These are phyloP conservation scores for Chrysoporthe austroafricana DNA, from an alignment of 2,329 filamentous ascomycete species.

Conservation along the genomic window DNA sequence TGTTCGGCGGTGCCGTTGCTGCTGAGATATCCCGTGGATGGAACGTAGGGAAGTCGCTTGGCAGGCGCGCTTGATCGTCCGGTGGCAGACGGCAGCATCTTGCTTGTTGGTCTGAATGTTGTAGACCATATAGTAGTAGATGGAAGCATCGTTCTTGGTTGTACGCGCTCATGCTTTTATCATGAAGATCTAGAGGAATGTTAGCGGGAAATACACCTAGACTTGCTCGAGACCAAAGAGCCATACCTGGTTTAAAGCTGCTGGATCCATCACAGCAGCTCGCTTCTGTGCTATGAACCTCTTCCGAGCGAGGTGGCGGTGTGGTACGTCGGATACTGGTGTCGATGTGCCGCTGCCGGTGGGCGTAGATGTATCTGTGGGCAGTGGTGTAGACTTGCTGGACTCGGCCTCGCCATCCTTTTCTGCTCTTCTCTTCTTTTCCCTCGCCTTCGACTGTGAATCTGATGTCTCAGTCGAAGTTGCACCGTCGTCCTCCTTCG, in stretches of 20 bases:
- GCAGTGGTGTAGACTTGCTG: constrained; percentile 45
- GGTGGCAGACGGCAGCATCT: not conserved
- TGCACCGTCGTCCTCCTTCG: constrained; percentile 40
- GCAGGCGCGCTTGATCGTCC: not conserved
- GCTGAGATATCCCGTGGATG: not conserved
- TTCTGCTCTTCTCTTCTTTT: constrained; percentile 33
- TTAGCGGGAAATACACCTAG: constrained; percentile 26
- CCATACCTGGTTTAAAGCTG: constrained; percentile 82
- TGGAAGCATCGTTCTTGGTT: constrained; percentile 9
- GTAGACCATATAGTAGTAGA: constrained; percentile 17
- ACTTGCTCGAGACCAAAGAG: not conserved
- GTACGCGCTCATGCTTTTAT: constrained; percentile 50
- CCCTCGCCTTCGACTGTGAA: constrained; percentile 26
- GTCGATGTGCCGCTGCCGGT: constrained; percentile 43
- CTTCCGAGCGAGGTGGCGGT: constrained; percentile 74
- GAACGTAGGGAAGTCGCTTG: not conserved
- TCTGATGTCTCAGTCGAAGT: constrained; percentile 31
- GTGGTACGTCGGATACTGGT: constrained; percentile 44
- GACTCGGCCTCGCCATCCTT: constrained; percentile 38
- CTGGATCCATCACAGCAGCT: constrained; percentile 77
- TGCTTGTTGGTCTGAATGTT: not conserved
- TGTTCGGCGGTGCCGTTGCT: not conserved
- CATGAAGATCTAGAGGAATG: constrained; percentile 65
- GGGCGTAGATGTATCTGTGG: constrained; percentile 49
- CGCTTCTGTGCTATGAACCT: constrained; percentile 89